Percentiles rank a stretch among this genome's conserved stretches.
Conservation (phyloP, 108 stramenopile species). For the Cyclostephanos tholiformis region DNA sequence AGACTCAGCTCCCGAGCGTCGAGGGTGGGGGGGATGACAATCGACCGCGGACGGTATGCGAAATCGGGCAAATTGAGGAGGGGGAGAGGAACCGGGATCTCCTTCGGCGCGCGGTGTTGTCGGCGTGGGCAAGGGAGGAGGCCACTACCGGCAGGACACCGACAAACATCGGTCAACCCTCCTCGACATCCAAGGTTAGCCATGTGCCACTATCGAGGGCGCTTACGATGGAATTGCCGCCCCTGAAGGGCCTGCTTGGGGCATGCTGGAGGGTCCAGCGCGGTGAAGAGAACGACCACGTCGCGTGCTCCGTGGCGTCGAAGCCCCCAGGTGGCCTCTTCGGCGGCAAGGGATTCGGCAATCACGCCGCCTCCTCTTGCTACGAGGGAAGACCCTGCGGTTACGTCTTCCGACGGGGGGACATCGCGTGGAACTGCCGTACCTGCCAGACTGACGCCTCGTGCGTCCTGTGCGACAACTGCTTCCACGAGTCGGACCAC, state of each 20-base stretch:
- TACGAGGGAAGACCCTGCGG: slow-evolving; percentile 78
- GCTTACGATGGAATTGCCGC: slow-evolving; percentile 2
- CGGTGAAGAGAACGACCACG: slow-evolving; percentile 2
- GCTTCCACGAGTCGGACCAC: slow-evolving; percentile 91
- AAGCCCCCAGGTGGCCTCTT: slow-evolving; percentile 7
- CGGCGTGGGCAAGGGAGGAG: slow-evolving; percentile 44
- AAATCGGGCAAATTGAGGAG: background rate
- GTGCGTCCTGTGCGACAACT: slow-evolving; percentile 95
- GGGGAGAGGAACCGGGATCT: background rate
- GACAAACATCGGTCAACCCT: slow-evolving; percentile 1
- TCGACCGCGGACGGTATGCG: no score
- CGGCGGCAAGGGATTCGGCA: slow-evolving; percentile 7
- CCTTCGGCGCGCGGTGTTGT: slow-evolving; percentile 17
- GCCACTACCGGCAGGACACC: slow-evolving; percentile 37
- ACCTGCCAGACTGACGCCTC: slow-evolving; percentile 96
- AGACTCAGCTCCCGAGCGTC: background rate
- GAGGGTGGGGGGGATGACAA: no score
- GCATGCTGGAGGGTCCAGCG: slow-evolving; percentile 17
- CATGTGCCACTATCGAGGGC: background rate
- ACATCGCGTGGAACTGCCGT: slow-evolving; percentile 98
- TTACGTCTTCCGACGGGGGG: slow-evolving; percentile 93
- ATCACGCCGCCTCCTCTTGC: background rate
- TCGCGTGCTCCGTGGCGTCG: slow-evolving; percentile 12
- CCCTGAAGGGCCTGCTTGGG: slow-evolving; percentile 1
- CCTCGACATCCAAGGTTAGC: background rate